A percentile compares a stretch with the other conserved stretches of the same genome.
These are phyloP conservation scores for Termitomyces sp. DNA, from an alignment of 1,284 basidiomycete species.

Conservation along the genomic window DNA sequence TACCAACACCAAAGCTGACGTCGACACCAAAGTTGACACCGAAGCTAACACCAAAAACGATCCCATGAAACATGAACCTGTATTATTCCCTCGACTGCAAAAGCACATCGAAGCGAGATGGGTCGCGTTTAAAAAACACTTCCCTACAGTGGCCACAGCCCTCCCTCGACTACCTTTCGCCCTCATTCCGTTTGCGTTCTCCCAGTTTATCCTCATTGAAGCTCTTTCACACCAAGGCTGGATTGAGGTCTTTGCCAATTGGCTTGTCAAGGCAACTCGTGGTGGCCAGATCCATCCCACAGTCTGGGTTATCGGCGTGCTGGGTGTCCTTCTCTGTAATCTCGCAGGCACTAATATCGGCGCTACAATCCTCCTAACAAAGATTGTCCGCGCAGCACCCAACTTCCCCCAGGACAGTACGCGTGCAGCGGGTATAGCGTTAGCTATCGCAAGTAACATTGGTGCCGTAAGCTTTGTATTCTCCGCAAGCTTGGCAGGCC, in stretches of 20 bases:
- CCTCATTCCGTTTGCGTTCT: slow-evolving; percentile 90
- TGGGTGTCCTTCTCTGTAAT: slow-evolving; percentile 81
- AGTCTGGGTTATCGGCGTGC: slow-evolving; percentile 55
- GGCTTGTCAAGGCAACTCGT: slow-evolving; percentile 50
- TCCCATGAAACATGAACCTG: not conserved
- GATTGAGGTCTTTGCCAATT: slow-evolving; percentile 83
- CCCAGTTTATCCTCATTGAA: slow-evolving; percentile 94
- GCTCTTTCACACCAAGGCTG: slow-evolving; percentile 82
- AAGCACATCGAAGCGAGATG: slow-evolving; percentile 20
- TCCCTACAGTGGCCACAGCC: slow-evolving; percentile 78
- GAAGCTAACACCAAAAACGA: not conserved
- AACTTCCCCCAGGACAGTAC: slow-evolving; percentile 28
- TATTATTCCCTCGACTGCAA: slow-evolving; percentile 17
- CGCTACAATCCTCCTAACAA: slow-evolving; percentile 83
- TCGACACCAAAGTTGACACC: not conserved
- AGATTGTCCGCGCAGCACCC: slow-evolving; percentile 39
- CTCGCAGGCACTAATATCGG: slow-evolving; percentile 94
- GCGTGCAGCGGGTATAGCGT: slow-evolving; percentile 44
- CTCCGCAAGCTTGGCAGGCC: slow-evolving; percentile 84
- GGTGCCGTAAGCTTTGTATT: slow-evolving; percentile 93
- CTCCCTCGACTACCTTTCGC: slow-evolving; percentile 73
- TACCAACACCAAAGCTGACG: too few relatives aligned
- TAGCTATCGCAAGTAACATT: slow-evolving; percentile 76
- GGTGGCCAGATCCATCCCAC: slow-evolving; percentile 43
- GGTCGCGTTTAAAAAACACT: slow-evolving; percentile 34